These are phyloP conservation scores for Cladosporium sp. DNA, from an alignment of 2,329 filamentous ascomycete genomes.

Conservation along the genomic window DNA sequence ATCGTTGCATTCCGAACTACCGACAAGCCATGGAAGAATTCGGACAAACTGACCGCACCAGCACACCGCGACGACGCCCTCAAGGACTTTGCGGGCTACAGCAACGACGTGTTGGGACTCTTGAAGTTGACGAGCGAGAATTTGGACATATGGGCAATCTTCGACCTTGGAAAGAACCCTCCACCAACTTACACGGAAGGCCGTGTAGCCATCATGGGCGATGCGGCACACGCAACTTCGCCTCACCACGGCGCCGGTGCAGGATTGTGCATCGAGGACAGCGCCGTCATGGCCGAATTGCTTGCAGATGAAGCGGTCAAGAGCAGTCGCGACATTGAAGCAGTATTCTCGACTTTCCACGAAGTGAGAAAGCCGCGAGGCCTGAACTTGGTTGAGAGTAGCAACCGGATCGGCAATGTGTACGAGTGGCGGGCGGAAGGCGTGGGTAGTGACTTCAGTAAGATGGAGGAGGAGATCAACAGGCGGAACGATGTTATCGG, in stretches of 20 bases:
- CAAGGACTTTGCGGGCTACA: conserved; percentile 46
- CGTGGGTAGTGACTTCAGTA: conserved; percentile 24
- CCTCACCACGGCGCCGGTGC: conserved; percentile 44
- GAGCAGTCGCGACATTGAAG: conserved; percentile 28
- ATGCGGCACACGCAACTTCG: conserved; percentile 57
- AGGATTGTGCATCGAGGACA: conserved; percentile 34
- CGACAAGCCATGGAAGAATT: conserved; percentile 15
- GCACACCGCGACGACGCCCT: conserved; percentile 45
- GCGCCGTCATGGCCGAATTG: conserved; percentile 31
- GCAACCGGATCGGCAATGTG: conserved; percentile 41
- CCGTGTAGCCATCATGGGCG: conserved; percentile 51
- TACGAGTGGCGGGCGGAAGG: conserved; percentile 41
- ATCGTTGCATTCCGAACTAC: conserved; percentile 52
- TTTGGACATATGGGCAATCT: conserved; percentile 25
- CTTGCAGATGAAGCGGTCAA: conserved; percentile 26
- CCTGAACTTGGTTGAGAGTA: conserved; percentile 47
- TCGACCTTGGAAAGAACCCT: conserved; percentile 22
- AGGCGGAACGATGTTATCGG: conserved; percentile 25
- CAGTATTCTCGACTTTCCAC: conserved; percentile 44
- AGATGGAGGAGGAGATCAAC: conserved; percentile 28
- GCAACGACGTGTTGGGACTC: conserved; percentile 39
- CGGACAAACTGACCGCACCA: conserved; percentile 31
- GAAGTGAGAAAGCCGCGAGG: conserved; percentile 42
- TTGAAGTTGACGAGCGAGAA: conserved; percentile 38
- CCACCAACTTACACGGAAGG: conserved; percentile 41